These are phyloP conservation scores for Vicia faba DNA, from an alignment of 306 rosid species.

Conservation along the genomic window DNA sequence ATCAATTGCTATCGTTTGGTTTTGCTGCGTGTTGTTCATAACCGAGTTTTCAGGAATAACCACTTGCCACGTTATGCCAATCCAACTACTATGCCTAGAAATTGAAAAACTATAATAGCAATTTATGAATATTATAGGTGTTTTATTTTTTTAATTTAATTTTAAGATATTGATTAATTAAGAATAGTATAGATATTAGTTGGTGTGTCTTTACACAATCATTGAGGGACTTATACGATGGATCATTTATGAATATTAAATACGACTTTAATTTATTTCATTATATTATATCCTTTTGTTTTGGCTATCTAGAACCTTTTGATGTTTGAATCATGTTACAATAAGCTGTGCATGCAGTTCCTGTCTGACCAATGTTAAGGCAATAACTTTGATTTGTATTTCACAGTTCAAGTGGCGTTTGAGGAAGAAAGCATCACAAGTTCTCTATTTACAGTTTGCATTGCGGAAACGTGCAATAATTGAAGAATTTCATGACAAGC, in stretches of 20 bases:
- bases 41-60: conserved; percentile 16
- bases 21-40: background rate
- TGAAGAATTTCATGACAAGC: conserved; percentile 82
- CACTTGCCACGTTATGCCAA: background rate
- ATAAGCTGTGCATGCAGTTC: conserved; percentile 15
- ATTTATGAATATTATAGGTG: background rate
- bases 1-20: background rate
- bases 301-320: conserved; percentile 23
- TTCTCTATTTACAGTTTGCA: conserved; percentile 81
- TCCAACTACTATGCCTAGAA: background rate
- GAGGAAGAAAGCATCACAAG: conserved; percentile 88
- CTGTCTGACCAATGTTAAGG: conserved; percentile 27
- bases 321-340: conserved; percentile 16
- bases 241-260: conserved; percentile 9
- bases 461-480: conserved; percentile 83
- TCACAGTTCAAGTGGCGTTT: conserved; percentile 83
- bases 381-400: conserved; percentile 24
- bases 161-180: background rate
- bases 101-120: conserved; percentile 4
- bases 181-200: too few species aligned
- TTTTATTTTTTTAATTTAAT: background rate
- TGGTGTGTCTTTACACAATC: background rate
- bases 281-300: conserved; percentile 1
- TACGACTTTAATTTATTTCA: background rate
- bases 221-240: background rate